Base-by-base conservation (phyloP, 257 asterid species). In the Salvia miltiorrhiza region DNA sequence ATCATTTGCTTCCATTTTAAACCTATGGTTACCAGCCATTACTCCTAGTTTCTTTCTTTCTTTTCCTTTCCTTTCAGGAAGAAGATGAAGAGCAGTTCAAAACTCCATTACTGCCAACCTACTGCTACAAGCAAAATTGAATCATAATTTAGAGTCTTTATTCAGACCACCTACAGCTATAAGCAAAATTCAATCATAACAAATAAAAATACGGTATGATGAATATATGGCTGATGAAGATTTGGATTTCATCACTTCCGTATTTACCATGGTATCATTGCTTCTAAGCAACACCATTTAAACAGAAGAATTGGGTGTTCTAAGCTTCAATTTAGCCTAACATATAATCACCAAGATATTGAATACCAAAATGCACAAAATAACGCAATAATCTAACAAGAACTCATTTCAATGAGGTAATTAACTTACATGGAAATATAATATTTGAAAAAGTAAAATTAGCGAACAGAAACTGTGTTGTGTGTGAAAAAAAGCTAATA, bases 1-100 rank as follows among this genome's bases (percentile, higher is more conserved):
- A 17, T 84, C 91, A 12, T 79, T 74, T n/a, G 84, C 86, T 50
- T 90, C 97, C 93, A 86, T 81, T 73, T 81, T 86, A 30, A 78
- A 81, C 72, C 86, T 74, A 35, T 81, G 80, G 59, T 79, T 76
- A 55, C 89, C 85, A 55, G 70, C 73, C 88, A 87, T 81, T 39
- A 1, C 20, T 39, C 11, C 24, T 17, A 40, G 28, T 65, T 12
- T 8, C 11, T 54, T 26, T 17, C 4, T 41, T 47, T 19, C 20
- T 17, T 20, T 23, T 20, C 19, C 11, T 37, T 37, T 37, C 20
- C 16, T n/a, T n/a, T n/a, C n/a, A n/a, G n/a, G 45, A 47, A 14
- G 65, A 65, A 53, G 26, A 8, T n/a, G n/a, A n/a, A n/a, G n/a
- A n/a, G 5, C 67, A 21, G 71, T 49, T 74, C 75, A 75, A 23